phyloP scores from a whole-genome alignment of 164 flowering plant species.

The Houttuynia cordata region DNA sequence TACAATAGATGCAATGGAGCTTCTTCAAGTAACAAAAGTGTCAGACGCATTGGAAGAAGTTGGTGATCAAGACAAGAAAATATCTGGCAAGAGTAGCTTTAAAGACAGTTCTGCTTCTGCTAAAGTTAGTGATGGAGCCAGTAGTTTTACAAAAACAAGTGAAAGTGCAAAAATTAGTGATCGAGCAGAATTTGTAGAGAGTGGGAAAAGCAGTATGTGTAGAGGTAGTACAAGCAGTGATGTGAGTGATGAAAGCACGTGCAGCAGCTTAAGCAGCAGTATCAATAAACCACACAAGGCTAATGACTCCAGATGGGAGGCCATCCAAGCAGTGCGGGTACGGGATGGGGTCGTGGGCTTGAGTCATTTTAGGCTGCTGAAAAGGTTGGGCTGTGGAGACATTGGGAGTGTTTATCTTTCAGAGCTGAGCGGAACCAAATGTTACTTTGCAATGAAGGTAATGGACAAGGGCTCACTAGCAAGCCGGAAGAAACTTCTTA shows the following conservation, averaged over 20 bases:
- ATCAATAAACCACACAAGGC: conserved; percentile 79
- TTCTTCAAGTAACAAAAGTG: conserved; percentile 13
- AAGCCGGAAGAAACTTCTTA: conserved; percentile 67
- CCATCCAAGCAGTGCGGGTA: conserved; percentile 59
- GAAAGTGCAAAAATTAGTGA: conserved; percentile 64
- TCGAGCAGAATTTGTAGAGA: conserved; percentile 49
- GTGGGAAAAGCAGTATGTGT: conserved; percentile 80
- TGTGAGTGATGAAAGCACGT: conserved; percentile 80
- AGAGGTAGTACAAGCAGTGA: conserved; percentile 80
- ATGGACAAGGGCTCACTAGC: conserved; percentile 78
- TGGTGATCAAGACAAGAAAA: conserved; percentile 46
- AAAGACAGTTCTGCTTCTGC: conserved; percentile 57
- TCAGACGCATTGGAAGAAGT: conserved; percentile 23
- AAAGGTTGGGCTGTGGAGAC: conserved; percentile 86
- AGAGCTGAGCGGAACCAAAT: conserved; percentile 71
- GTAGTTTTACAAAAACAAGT: conserved; percentile 52
- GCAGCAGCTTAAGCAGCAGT: conserved; percentile 71
- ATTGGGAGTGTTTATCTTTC: conserved; percentile 87
- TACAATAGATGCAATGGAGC: neutral
- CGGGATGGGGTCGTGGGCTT: conserved; percentile 64
- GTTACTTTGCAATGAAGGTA: conserved; percentile 83
- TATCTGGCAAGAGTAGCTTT: conserved; percentile 31
- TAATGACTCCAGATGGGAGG: conserved; percentile 86
- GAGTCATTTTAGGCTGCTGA: conserved; percentile 69
- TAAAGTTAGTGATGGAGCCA: conserved; percentile 57